Conservation (phyloP, 1,284 basidiomycete genomes). For the Hymenochaete sp. region DNA sequence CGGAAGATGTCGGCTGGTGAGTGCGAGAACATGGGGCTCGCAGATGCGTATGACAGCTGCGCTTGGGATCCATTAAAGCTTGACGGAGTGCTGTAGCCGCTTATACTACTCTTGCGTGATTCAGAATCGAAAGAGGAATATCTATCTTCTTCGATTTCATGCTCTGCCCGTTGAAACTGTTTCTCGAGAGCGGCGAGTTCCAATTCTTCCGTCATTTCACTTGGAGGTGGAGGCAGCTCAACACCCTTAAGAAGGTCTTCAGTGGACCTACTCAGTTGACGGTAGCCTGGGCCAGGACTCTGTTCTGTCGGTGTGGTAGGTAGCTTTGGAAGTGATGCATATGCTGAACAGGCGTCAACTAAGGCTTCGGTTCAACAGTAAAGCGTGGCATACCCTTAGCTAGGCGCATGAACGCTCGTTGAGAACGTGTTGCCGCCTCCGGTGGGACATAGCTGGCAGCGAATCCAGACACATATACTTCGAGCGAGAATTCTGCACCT, state of each 20-base stretch:
- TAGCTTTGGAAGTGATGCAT: conserved; percentile 55
- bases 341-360: conserved; percentile 33
- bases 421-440: conserved; percentile 60
- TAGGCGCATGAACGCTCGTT: conserved; percentile 65
- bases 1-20: conserved; percentile 36
- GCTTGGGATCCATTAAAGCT: conserved; percentile 20
- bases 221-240: conserved; percentile 48
- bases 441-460: conserved; percentile 54
- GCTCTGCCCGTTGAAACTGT: conserved; percentile 28
- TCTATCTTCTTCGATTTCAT: conserved; percentile 24
- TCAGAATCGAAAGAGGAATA: conserved; percentile 13
- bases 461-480: conserved; percentile 69
- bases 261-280: conserved; percentile 33
- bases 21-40: conserved; percentile 9
- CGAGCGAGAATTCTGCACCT: conserved; percentile 47
- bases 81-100: conserved; percentile 10
- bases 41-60: conserved; percentile 8
- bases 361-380: conserved; percentile 2
- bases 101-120: conserved; percentile 10
- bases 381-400: conserved; percentile 52
- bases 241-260: conserved; percentile 38
- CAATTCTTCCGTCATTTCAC: conserved; percentile 51
- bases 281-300: conserved; percentile 19
- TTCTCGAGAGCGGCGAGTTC: conserved; percentile 45
- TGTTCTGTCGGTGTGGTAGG: conserved; percentile 15